Evolutionary conservation across 2,329 filamentous ascomycete genomes (phyloP).

Genomic region (Beauveria caledonica): DNA sequence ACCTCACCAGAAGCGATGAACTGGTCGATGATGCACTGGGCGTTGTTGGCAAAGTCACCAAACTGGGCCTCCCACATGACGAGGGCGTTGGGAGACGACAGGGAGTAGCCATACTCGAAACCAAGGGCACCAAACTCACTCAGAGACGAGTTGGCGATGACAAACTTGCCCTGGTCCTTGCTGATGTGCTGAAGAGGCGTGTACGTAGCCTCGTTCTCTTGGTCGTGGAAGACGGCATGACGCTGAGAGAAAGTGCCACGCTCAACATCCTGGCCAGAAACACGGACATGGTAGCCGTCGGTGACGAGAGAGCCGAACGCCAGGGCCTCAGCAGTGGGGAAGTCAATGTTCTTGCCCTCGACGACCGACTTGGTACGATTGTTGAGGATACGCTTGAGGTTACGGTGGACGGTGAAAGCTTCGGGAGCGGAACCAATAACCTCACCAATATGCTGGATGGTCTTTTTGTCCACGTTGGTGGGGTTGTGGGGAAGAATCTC

Average conservation of each 20-base stretch:
- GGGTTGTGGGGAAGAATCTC: slow-evolving; percentile 89
- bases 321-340: slow-evolving; percentile 92
- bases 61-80: slow-evolving; percentile 99
- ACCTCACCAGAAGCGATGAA: slow-evolving; percentile 96
- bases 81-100: slow-evolving; percentile 91
- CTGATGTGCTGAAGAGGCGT: slow-evolving; percentile 84
- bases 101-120: slow-evolving; percentile 97
- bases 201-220: slow-evolving; percentile 87
- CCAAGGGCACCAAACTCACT: slow-evolving; percentile 68
- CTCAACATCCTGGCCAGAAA: slow-evolving; percentile 98
- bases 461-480: slow-evolving; percentile 67
- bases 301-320: slow-evolving; percentile 86
- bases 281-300: slow-evolving; percentile 93
- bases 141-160: slow-evolving; percentile 92
- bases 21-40: slow-evolving; percentile 97
- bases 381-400: slow-evolving; percentile 90
- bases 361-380: slow-evolving; percentile 86
- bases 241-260: slow-evolving; percentile 98
- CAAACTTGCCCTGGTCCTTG: slow-evolving; percentile 89
- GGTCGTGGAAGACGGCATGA: slow-evolving; percentile 94
- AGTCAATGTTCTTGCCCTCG: slow-evolving; percentile 93
- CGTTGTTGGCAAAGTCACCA: slow-evolving; percentile 99
- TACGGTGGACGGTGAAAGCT: slow-evolving; percentile 82
- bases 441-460: slow-evolving; percentile 72
- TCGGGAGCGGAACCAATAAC: slow-evolving; percentile 73